Evolutionary conservation across 129 eudicot species (phyloP), one percentile per base, ranked within the genome.

Genomic region (Mikania micrantha): DNA sequence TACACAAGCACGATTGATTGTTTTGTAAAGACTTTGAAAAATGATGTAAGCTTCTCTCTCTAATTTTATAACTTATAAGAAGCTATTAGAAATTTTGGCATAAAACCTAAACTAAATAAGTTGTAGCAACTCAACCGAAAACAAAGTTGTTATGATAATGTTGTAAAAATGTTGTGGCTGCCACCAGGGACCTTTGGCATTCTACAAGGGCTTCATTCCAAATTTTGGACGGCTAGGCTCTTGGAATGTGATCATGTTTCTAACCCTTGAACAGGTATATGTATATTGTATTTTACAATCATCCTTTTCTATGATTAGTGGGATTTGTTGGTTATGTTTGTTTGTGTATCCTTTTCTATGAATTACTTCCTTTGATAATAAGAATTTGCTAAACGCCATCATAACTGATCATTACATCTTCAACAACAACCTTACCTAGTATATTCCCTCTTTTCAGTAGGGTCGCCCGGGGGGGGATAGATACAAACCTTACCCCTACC

Each of bases 201-300:
- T 91, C 75, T 91, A 91, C 73, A 91, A 91, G 73, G 97, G 97
- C 74, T 91, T 87, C 42, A 85, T 91, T 62, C 97, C 97, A 49
- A 91, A 91, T 70, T 91, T 91, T 75, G 95, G 92, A 67, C 82
- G 97, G 69, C 81, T 91, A 60, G 97, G 97, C 36, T 91, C 97
- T 19, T 91, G 97, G 97, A 91, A 91, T 54, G 97, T 91, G 71
- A 85, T 91, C 74, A 91, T 91, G 97, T 91, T 91, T 83, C 66
- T 91, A 71, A 91, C 97, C 7, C 77, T 91, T 62, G 95, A 91
- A 78, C 97, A 91, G 93, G 95, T 59, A 32, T 1, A 7, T 5
- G 13, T 17, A 32, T 7, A 32, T 36, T 22, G n/a, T n/a, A n/a
- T n/a, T n/a, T n/a, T n/a, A n/a, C n/a, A n/a, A n/a, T n/a, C n/a